Percentiles rank a stretch among this genome's conserved stretches.
Evolutionary conservation across 805 yeast species (phyloP).

Genomic region (Clavispora asparagi): DNA sequence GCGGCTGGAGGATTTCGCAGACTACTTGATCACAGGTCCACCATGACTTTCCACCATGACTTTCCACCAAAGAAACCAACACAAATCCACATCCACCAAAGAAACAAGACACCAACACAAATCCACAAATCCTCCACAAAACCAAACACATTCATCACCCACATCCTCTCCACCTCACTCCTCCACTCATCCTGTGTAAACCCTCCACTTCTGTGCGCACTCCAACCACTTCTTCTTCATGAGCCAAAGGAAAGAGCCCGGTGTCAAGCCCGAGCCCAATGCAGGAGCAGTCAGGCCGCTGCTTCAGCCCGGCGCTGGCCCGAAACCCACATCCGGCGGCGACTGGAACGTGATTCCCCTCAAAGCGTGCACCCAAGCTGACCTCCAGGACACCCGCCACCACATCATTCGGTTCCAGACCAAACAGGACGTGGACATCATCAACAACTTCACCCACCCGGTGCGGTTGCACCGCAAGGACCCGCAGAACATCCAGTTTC

Average conservation of each 20-base stretch:
- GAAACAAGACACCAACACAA: too few relatives aligned
- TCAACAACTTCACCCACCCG: slow-evolving; percentile 69
- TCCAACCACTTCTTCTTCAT: slow-evolving; percentile 11
- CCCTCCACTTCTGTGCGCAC: neutral
- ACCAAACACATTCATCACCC: too few relatives aligned
- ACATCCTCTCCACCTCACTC: too few relatives aligned
- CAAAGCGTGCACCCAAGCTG: slow-evolving; percentile 68
- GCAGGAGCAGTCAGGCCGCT: slow-evolving; percentile 1
- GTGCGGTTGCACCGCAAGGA: slow-evolving; percentile 89
- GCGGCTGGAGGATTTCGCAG: too few relatives aligned
- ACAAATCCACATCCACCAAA: too few relatives aligned
- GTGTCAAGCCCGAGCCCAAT: slow-evolving; percentile 21
- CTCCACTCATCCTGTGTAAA: neutral
- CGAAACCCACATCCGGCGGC: slow-evolving; percentile 9
- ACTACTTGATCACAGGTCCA: too few relatives aligned
- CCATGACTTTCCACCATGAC: too few relatives aligned
- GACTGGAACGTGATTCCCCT: slow-evolving; percentile 55
- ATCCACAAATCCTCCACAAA: too few relatives aligned
- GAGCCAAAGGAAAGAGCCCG: slow-evolving; percentile 26
- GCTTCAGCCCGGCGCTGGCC: slow-evolving; percentile 1
- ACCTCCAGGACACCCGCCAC: slow-evolving; percentile 64
- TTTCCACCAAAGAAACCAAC: too few relatives aligned
- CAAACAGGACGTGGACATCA: slow-evolving; percentile 66
- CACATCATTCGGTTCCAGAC: slow-evolving; percentile 81
- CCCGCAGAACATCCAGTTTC: slow-evolving; percentile 86